These are phyloP conservation scores for Exutisphaerella laricina DNA, from an alignment of 2,329 filamentous ascomycete genomes.

Conservation along the genomic window DNA sequence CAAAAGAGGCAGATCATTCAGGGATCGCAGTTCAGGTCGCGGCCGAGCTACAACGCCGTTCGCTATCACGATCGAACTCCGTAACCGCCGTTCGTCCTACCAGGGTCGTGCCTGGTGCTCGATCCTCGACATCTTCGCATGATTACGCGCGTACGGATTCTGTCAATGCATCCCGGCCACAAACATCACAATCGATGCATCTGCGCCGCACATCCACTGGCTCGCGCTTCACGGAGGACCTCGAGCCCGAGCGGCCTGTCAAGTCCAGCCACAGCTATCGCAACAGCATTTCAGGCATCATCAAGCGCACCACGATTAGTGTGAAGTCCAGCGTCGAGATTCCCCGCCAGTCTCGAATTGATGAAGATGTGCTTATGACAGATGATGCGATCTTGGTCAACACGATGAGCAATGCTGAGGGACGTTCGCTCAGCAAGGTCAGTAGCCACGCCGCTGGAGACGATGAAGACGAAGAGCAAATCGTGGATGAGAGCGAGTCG, in stretches of 20 bases:
- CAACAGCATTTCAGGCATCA: conserved; percentile 7
- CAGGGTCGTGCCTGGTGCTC: too few relatives aligned
- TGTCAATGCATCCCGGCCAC: too few relatives aligned
- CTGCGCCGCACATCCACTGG: conserved; percentile 17
- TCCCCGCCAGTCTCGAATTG: conserved; percentile 8
- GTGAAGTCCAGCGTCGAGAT: conserved; percentile 13
- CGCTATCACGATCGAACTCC: not conserved
- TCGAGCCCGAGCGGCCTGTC: conserved; percentile 12
- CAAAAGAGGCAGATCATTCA: not conserved
- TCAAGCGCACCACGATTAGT: conserved; percentile 15
- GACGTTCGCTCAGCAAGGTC: conserved; percentile 6
- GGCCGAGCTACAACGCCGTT: too few relatives aligned
- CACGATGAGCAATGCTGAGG: conserved; percentile 1
- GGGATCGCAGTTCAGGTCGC: not conserved
- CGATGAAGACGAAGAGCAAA: conserved; percentile 2
- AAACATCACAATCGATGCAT: too few relatives aligned
- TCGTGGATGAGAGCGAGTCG: not conserved
- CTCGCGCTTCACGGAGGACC: conserved; percentile 20
- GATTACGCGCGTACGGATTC: too few relatives aligned
- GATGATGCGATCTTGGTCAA: not conserved
- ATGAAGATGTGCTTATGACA: conserved; percentile 8
- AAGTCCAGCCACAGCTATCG: conserved; percentile 6
- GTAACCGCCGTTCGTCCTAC: not conserved
- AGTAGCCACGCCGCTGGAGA: not conserved
- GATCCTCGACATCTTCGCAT: too few relatives aligned